phyloP scores from a whole-genome alignment of 2,329 filamentous ascomycete genomes.

The Colletotrichum godetiae region DNA sequence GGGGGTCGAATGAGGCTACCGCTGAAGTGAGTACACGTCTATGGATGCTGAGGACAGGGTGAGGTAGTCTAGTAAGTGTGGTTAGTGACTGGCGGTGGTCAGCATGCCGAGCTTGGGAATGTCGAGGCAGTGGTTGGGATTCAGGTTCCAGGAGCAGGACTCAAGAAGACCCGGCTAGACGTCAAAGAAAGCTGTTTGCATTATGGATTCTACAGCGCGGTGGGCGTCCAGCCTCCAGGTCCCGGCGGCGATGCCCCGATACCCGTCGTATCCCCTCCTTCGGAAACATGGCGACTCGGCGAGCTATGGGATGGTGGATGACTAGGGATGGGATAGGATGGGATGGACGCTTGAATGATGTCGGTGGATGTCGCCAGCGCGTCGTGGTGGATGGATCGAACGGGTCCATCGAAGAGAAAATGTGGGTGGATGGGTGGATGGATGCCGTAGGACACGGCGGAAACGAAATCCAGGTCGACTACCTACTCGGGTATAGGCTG shows the following conservation, averaged over 20 bases:
- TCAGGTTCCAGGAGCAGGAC: background rate
- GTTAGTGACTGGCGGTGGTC: background rate
- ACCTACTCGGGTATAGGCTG: background rate
- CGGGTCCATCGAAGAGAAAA: background rate
- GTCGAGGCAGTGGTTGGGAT: background rate
- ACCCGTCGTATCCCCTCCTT: background rate
- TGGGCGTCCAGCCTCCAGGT: too few relatives aligned
- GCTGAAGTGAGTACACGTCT: background rate
- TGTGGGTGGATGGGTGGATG: slow-evolving; percentile 1
- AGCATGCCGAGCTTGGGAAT: background rate
- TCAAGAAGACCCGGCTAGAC: too few relatives aligned
- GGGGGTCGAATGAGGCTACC: background rate
- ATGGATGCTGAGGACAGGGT: background rate
- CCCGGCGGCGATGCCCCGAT: background rate
- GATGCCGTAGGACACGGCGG: background rate
- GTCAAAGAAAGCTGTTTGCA: too few relatives aligned
- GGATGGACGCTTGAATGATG: slow-evolving; percentile 4
- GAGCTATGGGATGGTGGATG: background rate
- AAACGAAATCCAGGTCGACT: background rate
- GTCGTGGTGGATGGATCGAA: slow-evolving; percentile 17
- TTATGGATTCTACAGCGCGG: too few relatives aligned
- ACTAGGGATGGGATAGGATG: background rate
- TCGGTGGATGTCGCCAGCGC: slow-evolving; percentile 16
- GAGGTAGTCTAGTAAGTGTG: background rate
- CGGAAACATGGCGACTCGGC: background rate